Base-by-base conservation (phyloP, 768 basidiomycete genomes). In the Agaricus blazei region DNA sequence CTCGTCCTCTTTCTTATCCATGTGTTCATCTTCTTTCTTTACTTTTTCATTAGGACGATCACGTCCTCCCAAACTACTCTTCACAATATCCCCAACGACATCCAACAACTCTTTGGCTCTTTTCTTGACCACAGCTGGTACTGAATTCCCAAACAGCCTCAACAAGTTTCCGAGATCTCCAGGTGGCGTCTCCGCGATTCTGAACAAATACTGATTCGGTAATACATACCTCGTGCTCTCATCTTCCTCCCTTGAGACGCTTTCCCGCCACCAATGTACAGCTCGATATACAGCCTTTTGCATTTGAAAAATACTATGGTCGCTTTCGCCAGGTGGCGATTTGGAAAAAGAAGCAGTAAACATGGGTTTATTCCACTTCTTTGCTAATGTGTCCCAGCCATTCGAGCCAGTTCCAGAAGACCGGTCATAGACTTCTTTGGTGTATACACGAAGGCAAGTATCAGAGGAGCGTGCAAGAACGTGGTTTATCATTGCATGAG, bases 261-360 rank as follows among this genome's bases (percentile, higher is more conserved):
- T 64, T 67, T 98, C 94, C 56, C 95, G 76, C 95, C 94, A 98
- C 34, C 72, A 74, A 68, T 95, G 91, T 11, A 96, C 74, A 2
- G 75, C 74, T 56, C 75, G 81, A 68, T 89, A 93, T 14, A 93
- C 82, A 36, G 75, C 77, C 28, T 80, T 76, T 59, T 83, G 81
- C 58, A 81, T 67, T 2, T 68, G 73, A 44, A 68, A 70, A 28
- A 70, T 62, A 23, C 73, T 70, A 37, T 66, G 63, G 19, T 67
- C 64, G 34, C 71, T 67, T 31, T 68, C 72, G 26, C 14, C 28
- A 14, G 31, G 15, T 29, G 28, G 44, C 11, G 40, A 45, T 2
- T 36, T 14, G 19, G 40, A 41, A 31, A 12, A 24, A 29, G 67
- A 67, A 44, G 75, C 69, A 54, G 70, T 69, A 46, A 52, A 52